Evolutionary conservation across 2,329 filamentous ascomycete genomes (phyloP), one percentile per base, ranked within the genome.

Genomic region (Xylariaceae sp.): DNA sequence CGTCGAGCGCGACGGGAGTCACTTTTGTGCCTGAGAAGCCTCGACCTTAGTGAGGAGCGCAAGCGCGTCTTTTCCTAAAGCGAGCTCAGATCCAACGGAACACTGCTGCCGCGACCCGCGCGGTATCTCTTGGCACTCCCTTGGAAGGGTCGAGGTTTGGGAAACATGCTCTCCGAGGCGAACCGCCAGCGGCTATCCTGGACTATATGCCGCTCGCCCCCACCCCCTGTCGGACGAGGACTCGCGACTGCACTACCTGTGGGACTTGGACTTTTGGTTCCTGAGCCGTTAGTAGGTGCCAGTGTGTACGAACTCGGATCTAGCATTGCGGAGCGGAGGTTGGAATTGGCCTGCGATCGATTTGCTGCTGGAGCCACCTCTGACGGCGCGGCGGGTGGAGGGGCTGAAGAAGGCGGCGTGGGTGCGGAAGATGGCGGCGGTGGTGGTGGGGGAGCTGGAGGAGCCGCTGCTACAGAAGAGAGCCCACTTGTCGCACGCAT

Each of bases 81-180:
- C 13, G 79, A 76, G 61, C 77, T 83, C 67, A 99, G 72, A 75
- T 97, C 89, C 63, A 97, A 75, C 29, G 94, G 94, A 62, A 97
- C 92, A 75, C 89, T 96, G 73, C 91, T 96, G 30, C 91, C 92
- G 67, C 92, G 82, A 8, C 94, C 94, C 34, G 94, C 94, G 58
- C 92, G 80, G 71, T 97, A 99, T 68, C 83, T 84, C 69, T 87
- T 91, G 18, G 80, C 74, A 3, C 82, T 42, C n/a, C 87, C 87
- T 1, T 78, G 73, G 67, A 95, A 96, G 1, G 88, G 84, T 65
- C 92, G 80, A 19, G 92, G 92, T 63, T 91, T 92, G 0, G 94
- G 92, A 44, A 97, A 78, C 62, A 88, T 79, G 34, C 79, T 81
- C 64, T 96, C 92, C 44, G 86, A 82, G 63, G 92, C 87, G 67